phyloP scores from a whole-genome alignment of 495 filamentous ascomycete genomes.

The Daldinia concentrica region DNA sequence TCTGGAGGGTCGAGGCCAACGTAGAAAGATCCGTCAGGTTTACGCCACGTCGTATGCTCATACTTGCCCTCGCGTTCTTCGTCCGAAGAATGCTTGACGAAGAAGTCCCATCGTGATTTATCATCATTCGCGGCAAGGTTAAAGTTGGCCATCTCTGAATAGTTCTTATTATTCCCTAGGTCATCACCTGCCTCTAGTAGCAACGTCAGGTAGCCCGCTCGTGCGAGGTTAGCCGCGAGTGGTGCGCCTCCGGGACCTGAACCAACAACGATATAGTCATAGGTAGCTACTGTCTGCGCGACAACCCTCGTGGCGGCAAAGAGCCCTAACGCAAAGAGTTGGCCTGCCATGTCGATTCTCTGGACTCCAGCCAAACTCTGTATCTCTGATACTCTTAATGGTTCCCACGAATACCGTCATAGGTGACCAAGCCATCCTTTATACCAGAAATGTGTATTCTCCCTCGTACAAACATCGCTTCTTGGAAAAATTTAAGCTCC shows the following conservation, averaged over 20 bases:
- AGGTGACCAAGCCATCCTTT: conserved; percentile 7
- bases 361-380: background rate
- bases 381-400: background rate
- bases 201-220: conserved; percentile 67
- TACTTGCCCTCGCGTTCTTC: conserved; percentile 53
- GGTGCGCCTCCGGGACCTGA: conserved; percentile 72
- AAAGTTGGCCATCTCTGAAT: conserved; percentile 52
- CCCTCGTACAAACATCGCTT: background rate
- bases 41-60: conserved; percentile 56
- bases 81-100: conserved; percentile 61
- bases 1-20: conserved; percentile 56
- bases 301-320: conserved; percentile 43
- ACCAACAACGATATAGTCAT: conserved; percentile 75
- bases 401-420: background rate
- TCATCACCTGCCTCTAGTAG: conserved; percentile 73
- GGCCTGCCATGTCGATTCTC: conserved; percentile 26
- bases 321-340: conserved; percentile 37
- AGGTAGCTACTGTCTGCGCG: conserved; percentile 45
- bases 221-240: conserved; percentile 67
- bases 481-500: conserved; percentile 20
- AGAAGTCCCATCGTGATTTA: conserved; percentile 62
- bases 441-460: conserved; percentile 13
- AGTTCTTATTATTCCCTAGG: conserved; percentile 60
- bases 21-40: conserved; percentile 57
- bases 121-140: conserved; percentile 58